Evolutionary conservation across 177 flowering plant species (phyloP).

Genomic region (Tripterygium wilfordii): DNA sequence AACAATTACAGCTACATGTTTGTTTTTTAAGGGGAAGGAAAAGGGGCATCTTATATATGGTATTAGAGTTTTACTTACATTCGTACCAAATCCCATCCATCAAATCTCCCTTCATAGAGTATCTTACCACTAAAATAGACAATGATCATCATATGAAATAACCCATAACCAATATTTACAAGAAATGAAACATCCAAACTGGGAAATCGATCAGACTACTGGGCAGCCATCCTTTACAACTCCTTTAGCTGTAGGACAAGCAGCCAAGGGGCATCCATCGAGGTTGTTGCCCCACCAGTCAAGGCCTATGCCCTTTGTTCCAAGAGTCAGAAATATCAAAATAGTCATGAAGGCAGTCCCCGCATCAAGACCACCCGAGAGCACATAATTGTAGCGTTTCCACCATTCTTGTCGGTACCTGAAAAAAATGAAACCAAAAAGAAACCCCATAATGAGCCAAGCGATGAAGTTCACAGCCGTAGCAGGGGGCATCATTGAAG

Average conservation of each 20-base stretch:
- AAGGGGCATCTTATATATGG: too few species aligned
- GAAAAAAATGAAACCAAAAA: slow-evolving; percentile 35
- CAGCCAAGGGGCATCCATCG: slow-evolving; percentile 44
- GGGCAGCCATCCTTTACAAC: slow-evolving; percentile 41
- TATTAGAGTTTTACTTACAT: too few species aligned
- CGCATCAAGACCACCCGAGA: slow-evolving; percentile 58
- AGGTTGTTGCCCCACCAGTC: slow-evolving; percentile 47
- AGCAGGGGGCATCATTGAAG: slow-evolving; percentile 51
- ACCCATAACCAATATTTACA: too few species aligned
- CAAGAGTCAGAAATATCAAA: slow-evolving; percentile 30
- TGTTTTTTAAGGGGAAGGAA: too few species aligned
- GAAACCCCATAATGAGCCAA: slow-evolving; percentile 41
- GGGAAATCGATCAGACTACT: slow-evolving; percentile 12
- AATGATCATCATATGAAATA: too few species aligned
- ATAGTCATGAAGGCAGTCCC: slow-evolving; percentile 58
- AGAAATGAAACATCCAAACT: too few species aligned
- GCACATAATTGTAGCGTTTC: slow-evolving; percentile 48
- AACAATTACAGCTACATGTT: too few species aligned
- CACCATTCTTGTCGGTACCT: slow-evolving; percentile 35
- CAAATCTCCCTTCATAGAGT: too few species aligned
- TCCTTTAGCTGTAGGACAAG: slow-evolving; percentile 54
- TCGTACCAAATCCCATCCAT: too few species aligned
- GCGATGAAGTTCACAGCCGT: slow-evolving; percentile 45
- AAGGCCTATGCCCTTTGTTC: slow-evolving; percentile 17
- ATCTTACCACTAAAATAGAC: too few species aligned